These are phyloP conservation scores for Sisymbrium altissimum DNA, from an alignment of 345 rosid species.

Conservation along the genomic window DNA sequence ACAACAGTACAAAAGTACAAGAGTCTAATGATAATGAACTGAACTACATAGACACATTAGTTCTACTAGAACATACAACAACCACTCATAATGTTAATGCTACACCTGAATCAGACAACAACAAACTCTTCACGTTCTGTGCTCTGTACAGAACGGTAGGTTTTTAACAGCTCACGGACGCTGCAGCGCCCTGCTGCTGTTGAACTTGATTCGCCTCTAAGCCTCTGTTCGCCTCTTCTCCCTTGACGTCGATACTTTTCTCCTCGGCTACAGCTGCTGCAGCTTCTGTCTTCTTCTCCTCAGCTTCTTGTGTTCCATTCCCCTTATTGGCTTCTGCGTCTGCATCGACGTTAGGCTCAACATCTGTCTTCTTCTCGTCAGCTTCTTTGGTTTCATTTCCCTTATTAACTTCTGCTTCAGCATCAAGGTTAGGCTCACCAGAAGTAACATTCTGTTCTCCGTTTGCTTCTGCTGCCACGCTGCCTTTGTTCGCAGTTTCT, in stretches of 20 bases:
- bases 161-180: conserved; percentile 31
- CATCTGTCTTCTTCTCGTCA: conserved; percentile 12
- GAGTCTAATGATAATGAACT: conserved; percentile 11
- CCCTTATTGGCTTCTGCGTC: conserved; percentile 1
- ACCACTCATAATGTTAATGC: conserved; percentile 27
- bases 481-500: conserved; percentile 6
- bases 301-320: conserved; percentile 8
- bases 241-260: conserved; percentile 13
- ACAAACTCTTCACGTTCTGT: conserved; percentile 25
- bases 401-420: background rate
- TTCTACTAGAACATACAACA: conserved; percentile 12
- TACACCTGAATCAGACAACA: conserved; percentile 29
- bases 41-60: conserved; percentile 17
- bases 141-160: conserved; percentile 15
- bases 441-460: background rate
- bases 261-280: conserved; percentile 19
- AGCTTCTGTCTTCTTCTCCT: conserved; percentile 13
- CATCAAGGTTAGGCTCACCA: background rate
- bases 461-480: conserved; percentile 6
- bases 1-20: background rate
- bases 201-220: conserved; percentile 25
- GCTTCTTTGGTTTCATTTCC: background rate
- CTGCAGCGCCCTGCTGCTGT: conserved; percentile 24
- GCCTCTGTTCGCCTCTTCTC: conserved; percentile 20
- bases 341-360: background rate